phyloP scores from a whole-genome alignment of 140 eudicot species.

The Stevia rebaudiana region DNA sequence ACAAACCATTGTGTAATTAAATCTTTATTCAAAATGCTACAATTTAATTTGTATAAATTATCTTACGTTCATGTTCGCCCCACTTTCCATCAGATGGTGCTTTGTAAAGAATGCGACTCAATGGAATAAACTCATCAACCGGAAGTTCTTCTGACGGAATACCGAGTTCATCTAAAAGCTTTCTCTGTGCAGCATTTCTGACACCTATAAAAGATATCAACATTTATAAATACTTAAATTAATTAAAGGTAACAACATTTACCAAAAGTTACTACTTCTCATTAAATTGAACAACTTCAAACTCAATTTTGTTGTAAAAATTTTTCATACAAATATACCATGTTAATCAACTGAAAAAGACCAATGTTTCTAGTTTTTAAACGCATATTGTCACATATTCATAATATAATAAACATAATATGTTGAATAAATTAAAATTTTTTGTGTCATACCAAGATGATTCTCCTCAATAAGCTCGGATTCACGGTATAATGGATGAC shows the following conservation, averaged over 20 bases:
- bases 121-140: slow-evolving; percentile 76
- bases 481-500: slow-evolving; percentile 84
- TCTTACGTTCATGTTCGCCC: slow-evolving; percentile 98
- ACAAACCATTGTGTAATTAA: too few species aligned
- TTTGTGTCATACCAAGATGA: slow-evolving; percentile 49
- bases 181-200: slow-evolving; percentile 96
- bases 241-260: neutral
- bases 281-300: neutral
- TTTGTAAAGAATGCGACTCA: slow-evolving; percentile 91
- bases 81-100: slow-evolving; percentile 99
- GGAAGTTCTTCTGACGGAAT: slow-evolving; percentile 87
- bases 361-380: neutral
- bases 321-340: neutral
- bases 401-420: neutral
- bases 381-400: neutral
- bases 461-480: slow-evolving; percentile 84
- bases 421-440: neutral
- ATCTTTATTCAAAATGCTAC: too few species aligned
- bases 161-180: slow-evolving; percentile 91
- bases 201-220: slow-evolving; percentile 43
- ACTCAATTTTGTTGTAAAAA: neutral
- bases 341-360: neutral
- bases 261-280: neutral
- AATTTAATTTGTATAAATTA: neutral
- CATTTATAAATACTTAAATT: neutral